Evolutionary conservation across 1,284 basidiomycete species (phyloP).

Genomic region (Pseudozyma thailandica): DNA sequence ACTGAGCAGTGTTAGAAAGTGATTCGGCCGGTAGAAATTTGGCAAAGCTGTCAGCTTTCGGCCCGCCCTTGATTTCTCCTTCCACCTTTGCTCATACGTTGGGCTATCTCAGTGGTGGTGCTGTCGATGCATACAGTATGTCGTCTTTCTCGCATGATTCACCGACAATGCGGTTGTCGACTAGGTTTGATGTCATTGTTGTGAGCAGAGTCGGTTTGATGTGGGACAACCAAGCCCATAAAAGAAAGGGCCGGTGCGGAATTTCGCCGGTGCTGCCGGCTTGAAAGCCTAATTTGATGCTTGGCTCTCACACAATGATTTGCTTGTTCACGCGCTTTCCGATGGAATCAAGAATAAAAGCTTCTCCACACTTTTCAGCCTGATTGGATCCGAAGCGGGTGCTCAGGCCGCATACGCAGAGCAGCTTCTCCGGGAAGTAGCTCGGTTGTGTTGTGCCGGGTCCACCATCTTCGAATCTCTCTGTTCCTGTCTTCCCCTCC

Average conservation of each 20-base stretch:
- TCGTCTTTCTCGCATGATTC: too few relatives aligned
- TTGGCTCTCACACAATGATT: too few relatives aligned
- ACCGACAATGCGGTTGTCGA: too few relatives aligned
- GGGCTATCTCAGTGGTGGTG: too few relatives aligned
- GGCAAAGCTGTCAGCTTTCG: too few relatives aligned
- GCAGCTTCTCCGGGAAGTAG: conserved; percentile 1
- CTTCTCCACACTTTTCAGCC: conserved; percentile 26
- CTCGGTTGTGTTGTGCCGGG: background rate
- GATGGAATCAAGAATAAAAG: too few relatives aligned
- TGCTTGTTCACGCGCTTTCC: conserved; percentile 14
- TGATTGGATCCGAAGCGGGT: conserved; percentile 9
- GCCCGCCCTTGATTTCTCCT: too few relatives aligned
- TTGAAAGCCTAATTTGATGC: background rate
- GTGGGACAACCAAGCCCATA: too few relatives aligned
- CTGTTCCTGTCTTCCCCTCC: background rate
- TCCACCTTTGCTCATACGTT: background rate
- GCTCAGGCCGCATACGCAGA: background rate
- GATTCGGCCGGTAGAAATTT: background rate
- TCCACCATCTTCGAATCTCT: background rate
- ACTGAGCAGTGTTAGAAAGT: conserved; percentile 1
- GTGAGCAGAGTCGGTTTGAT: too few relatives aligned
- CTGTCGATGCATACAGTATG: too few relatives aligned
- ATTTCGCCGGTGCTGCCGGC: conserved; percentile 14
- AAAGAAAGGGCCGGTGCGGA: background rate
- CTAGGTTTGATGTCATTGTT: too few relatives aligned